phyloP scores from a whole-genome alignment of 495 filamentous ascomycete genomes.

The Tuber indicum region DNA sequence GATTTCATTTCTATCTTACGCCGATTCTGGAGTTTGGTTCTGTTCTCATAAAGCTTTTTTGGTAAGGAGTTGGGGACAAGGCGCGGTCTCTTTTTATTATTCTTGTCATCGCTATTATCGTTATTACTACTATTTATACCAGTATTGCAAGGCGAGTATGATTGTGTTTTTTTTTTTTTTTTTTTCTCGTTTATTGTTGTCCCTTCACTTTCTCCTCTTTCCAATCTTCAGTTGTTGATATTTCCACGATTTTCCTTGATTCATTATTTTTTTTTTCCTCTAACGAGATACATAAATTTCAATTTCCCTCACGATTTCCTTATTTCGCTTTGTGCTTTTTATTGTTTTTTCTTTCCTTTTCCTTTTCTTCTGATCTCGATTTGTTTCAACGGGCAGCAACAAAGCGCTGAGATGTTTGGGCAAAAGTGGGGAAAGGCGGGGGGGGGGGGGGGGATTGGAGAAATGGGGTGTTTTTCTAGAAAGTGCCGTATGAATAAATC shows the following conservation, averaged over 20 bases:
- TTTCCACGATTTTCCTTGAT: neutral
- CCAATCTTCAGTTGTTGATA: neutral
- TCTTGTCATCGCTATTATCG: neutral
- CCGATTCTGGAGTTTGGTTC: neutral
- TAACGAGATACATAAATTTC: neutral
- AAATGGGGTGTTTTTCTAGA: neutral
- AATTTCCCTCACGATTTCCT: neutral
- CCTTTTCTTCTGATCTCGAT: neutral
- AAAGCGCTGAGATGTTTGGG: neutral
- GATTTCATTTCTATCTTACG: neutral
- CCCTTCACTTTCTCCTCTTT: neutral
- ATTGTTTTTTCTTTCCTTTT: neutral
- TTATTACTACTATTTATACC: neutral
- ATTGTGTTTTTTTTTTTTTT: neutral
- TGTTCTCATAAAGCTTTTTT: neutral
- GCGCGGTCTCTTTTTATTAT: neutral
- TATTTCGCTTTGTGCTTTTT: neutral
- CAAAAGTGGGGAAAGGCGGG: neutral
- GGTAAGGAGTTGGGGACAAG: neutral
- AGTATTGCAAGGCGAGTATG: neutral
- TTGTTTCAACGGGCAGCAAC: neutral
- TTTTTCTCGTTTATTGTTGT: neutral
- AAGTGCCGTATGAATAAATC: neutral
- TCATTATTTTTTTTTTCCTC: neutral
- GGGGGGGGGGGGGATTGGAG: no score